Conservation (phyloP, 2,329 filamentous ascomycete genomes). For the Colletotrichum lentis region DNA sequence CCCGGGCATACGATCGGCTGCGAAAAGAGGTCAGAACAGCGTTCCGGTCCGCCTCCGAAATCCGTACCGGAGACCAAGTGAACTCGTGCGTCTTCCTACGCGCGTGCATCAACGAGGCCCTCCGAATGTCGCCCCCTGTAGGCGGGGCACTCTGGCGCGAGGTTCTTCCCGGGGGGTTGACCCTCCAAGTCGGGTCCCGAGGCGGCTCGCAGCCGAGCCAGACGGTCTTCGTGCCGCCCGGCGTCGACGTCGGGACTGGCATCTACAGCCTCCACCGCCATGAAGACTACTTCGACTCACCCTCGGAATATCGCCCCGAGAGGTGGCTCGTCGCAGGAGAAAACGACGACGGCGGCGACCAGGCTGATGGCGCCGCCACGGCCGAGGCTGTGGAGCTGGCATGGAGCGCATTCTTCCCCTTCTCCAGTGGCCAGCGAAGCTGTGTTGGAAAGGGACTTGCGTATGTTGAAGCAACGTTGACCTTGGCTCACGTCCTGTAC, state of each 20-base stretch:
- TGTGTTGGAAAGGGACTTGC: constrained; percentile 27
- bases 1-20: constrained; percentile 44
- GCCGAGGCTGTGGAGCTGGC: constrained; percentile 61
- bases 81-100: constrained; percentile 50
- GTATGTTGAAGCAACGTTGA: constrained; percentile 19
- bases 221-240: constrained; percentile 29
- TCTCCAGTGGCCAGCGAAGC: constrained; percentile 25
- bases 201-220: too few species aligned
- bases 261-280: constrained; percentile 40
- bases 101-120: constrained; percentile 50
- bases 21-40: constrained; percentile 45
- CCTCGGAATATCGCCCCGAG: constrained; percentile 20
- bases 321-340: constrained; percentile 35
- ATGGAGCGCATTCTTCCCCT: constrained; percentile 50
- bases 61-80: constrained; percentile 45
- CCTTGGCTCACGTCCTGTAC: constrained; percentile 23
- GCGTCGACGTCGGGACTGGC: constrained; percentile 37
- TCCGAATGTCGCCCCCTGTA: constrained; percentile 39
- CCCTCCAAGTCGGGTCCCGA: constrained; percentile 32
- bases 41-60: constrained; percentile 43
- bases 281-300: constrained; percentile 8
- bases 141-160: constrained; percentile 36
- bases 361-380: constrained; percentile 42
- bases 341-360: constrained; percentile 51
- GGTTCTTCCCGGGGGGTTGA: constrained; percentile 19